Percentiles rank a stretch among this genome's conserved stretches.
Evolutionary conservation across 306 rosid genomes (phyloP).

Genomic region (Vicia villosa): DNA sequence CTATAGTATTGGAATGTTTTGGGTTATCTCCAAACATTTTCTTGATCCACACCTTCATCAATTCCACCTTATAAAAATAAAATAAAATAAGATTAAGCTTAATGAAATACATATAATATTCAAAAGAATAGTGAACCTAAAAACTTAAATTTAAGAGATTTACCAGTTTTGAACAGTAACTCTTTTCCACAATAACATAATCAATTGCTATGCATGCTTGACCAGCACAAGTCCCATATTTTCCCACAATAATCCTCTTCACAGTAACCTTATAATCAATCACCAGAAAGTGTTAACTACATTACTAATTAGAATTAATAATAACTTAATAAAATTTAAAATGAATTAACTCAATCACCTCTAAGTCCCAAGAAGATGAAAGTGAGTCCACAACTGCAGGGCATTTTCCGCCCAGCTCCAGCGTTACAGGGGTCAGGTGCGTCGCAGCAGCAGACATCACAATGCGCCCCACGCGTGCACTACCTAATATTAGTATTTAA

Average conservation of each 20-base stretch:
- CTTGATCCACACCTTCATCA: conserved; percentile 50
- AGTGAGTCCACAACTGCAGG: conserved; percentile 78
- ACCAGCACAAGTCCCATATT: conserved; percentile 73
- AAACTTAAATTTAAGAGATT: background rate
- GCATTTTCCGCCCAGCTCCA: conserved; percentile 86
- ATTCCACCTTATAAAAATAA: conserved; percentile 50
- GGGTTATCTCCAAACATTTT: conserved; percentile 69
- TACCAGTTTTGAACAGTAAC: conserved; percentile 54
- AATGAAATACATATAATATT: background rate
- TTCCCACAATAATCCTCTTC: conserved; percentile 61
- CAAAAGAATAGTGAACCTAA: background rate
- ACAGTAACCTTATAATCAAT: conserved; percentile 47
- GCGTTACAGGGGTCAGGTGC: conserved; percentile 66
- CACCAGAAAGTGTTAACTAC: background rate
- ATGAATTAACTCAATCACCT: conserved; percentile 40
- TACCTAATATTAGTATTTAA: conserved; percentile 50
- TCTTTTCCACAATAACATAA: conserved; percentile 59
- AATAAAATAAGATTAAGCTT: conserved; percentile 19
- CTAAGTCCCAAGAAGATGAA: conserved; percentile 59
- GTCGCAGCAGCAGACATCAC: conserved; percentile 74
- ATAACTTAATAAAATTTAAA: conserved; percentile 10
- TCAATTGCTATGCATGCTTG: conserved; percentile 82
- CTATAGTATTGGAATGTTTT: conserved; percentile 43
- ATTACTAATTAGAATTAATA: background rate
- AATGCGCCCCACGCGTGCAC: conserved; percentile 53